Conservation (phyloP, 2,329 filamentous ascomycete species). For the Fusarium redolens region DNA sequence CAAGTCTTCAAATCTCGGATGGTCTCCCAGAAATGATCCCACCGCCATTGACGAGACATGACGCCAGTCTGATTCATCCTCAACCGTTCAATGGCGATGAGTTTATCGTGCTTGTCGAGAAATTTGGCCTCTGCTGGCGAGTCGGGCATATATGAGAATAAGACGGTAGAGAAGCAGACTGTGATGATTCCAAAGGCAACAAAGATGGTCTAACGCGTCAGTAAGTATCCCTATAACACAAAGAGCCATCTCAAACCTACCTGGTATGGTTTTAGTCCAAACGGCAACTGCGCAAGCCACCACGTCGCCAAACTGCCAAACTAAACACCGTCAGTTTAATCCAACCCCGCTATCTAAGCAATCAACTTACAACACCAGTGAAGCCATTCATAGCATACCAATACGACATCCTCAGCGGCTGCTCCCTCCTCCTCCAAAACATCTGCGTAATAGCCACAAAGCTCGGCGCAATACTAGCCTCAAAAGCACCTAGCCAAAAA, state of each 20-base stretch:
- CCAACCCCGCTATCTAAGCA: accelerated
- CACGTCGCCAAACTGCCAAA: constrained; percentile 34
- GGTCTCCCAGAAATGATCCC: constrained; percentile 55
- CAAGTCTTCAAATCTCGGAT: constrained; percentile 56
- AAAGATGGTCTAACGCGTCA: constrained; percentile 41
- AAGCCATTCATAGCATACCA: constrained; percentile 39
- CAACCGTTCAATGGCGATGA: constrained; percentile 68
- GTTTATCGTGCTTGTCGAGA: constrained; percentile 64
- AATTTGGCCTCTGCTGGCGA: constrained; percentile 71
- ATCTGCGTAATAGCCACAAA: constrained; percentile 51
- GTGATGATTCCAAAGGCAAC: constrained; percentile 53
- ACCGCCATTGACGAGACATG: constrained; percentile 53
- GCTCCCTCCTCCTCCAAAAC: constrained; percentile 51
- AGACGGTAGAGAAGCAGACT: constrained; percentile 58
- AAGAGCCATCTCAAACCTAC: background rate
- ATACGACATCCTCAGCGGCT: constrained; percentile 42
- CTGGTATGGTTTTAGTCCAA: constrained; percentile 32
- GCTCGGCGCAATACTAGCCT: constrained; percentile 55
- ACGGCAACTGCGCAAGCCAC: constrained; percentile 31
- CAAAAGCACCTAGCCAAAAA: constrained; percentile 59
- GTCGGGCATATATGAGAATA: constrained; percentile 71
- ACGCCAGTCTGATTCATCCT: constrained; percentile 62
- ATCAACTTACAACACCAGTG: constrained; percentile 16
- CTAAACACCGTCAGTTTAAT: background rate
- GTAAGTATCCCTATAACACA: accelerated